These are phyloP conservation scores for Phaeosphaeriaceae sp. DNA, from an alignment of 2,329 filamentous ascomycete genomes.

Conservation along the genomic window DNA sequence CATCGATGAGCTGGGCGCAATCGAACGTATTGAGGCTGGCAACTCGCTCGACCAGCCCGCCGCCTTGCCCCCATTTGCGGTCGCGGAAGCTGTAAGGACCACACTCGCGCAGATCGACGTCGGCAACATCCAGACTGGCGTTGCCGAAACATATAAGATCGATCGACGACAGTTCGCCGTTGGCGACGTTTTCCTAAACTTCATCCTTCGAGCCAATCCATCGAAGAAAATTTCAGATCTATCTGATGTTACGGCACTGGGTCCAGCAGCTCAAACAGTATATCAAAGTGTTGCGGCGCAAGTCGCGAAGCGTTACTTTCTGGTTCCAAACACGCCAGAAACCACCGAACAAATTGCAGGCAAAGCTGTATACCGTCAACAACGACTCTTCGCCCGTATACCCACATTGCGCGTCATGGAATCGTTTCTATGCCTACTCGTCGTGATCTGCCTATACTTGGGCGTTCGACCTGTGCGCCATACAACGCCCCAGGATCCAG, in stretches of 20 bases:
- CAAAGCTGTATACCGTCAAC: not conserved
- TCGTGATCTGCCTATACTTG: not conserved
- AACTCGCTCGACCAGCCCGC: not conserved
- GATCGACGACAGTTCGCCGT: not conserved
- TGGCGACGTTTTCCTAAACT: not conserved
- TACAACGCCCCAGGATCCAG: conserved; percentile 1
- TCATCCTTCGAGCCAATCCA: not conserved
- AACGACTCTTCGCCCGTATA: not conserved
- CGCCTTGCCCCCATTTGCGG: not conserved
- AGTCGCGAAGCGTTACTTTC: not conserved
- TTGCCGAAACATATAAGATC: not conserved
- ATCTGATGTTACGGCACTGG: not conserved
- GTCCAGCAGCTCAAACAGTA: not conserved
- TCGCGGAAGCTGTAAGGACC: not conserved
- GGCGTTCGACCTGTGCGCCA: not conserved
- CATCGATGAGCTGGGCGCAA: not conserved
- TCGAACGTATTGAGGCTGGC: not conserved
- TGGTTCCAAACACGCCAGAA: not conserved
- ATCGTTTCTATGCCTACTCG: not conserved
- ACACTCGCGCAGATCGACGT: not conserved
- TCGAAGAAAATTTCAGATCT: not conserved
- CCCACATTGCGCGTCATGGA: not conserved
- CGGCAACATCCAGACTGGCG: not conserved
- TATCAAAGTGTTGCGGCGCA: not conserved
- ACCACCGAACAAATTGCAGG: not conserved